phyloP scores from a whole-genome alignment of 345 rosid species.

The Linum tenue region DNA sequence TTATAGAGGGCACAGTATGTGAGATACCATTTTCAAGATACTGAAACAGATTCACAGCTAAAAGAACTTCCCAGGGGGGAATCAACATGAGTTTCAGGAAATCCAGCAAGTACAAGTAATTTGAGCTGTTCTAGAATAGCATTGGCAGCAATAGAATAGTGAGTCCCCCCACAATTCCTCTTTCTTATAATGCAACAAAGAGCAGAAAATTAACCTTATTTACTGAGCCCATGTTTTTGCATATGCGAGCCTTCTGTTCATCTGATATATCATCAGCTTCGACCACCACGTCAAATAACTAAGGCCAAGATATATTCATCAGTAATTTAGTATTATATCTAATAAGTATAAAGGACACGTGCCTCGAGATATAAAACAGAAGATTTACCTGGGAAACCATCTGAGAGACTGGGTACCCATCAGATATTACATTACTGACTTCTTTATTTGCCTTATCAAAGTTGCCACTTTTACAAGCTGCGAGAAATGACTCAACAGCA shows the following conservation, averaged over 20 bases:
- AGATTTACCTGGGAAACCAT: slow-evolving; percentile 61
- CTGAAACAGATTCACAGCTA: neutral
- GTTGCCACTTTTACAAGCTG: slow-evolving; percentile 72
- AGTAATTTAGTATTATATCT: slow-evolving; percentile 1
- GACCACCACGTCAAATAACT: slow-evolving; percentile 62
- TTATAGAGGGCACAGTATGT: neutral
- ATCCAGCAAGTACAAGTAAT: no score
- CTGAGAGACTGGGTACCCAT: slow-evolving; percentile 89
- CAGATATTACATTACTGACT: slow-evolving; percentile 67
- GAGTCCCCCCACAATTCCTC: neutral
- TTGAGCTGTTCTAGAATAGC: neutral
- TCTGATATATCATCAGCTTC: slow-evolving; percentile 67
- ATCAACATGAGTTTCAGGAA: neutral
- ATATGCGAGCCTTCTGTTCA: slow-evolving; percentile 85
- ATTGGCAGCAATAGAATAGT: neutral
- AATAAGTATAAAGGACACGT: neutral
- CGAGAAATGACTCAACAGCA: slow-evolving; percentile 48
- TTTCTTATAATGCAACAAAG: neutral
- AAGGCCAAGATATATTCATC: slow-evolving; percentile 16
- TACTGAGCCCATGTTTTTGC: slow-evolving; percentile 62
- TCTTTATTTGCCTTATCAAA: slow-evolving; percentile 89
- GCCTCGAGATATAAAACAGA: neutral
- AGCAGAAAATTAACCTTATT: slow-evolving; percentile 52
- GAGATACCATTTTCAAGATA: neutral
- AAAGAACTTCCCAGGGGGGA: neutral